Evolutionary conservation across 345 rosid species (phyloP).

Genomic region (Triadica sebifera): DNA sequence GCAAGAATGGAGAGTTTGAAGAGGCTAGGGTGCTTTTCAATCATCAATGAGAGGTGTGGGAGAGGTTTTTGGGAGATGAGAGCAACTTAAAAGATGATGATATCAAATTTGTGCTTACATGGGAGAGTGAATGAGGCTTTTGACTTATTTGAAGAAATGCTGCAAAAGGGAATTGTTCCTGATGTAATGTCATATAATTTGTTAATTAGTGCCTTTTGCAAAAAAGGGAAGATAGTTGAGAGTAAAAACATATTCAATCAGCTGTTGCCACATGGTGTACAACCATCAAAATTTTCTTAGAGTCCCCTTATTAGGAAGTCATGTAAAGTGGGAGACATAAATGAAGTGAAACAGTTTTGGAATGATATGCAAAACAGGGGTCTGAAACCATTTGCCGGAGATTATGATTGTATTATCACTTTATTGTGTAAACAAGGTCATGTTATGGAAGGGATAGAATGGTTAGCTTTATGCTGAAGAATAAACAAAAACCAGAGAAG

Average conservation of each 20-base stretch:
- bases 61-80: constrained; percentile 47
- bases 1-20: constrained; percentile 28
- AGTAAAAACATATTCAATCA: constrained; percentile 31
- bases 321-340: constrained; percentile 29
- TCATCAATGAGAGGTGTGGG: constrained; percentile 44
- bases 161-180: constrained; percentile 44
- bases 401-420: constrained; percentile 23
- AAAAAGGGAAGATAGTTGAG: constrained; percentile 34
- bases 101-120: constrained; percentile 41
- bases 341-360: constrained; percentile 35
- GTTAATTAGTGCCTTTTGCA: constrained; percentile 51
- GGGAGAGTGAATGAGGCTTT: constrained; percentile 46
- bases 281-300: constrained; percentile 31
- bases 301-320: constrained; percentile 31
- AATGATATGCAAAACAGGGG: constrained; percentile 35
- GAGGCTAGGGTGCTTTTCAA: constrained; percentile 35
- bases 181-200: constrained; percentile 45
- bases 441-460: constrained; percentile 32
- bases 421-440: constrained; percentile 30
- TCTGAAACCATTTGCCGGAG: constrained; percentile 21
- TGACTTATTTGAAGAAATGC: constrained; percentile 51
- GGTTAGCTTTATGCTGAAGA: constrained; percentile 32
- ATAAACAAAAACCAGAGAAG: constrained; percentile 27
- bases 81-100: constrained; percentile 47
- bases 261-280: constrained; percentile 38